Conservation (phyloP, 2,329 filamentous ascomycete genomes). For the Chrysoporthe austroafricana region DNA sequence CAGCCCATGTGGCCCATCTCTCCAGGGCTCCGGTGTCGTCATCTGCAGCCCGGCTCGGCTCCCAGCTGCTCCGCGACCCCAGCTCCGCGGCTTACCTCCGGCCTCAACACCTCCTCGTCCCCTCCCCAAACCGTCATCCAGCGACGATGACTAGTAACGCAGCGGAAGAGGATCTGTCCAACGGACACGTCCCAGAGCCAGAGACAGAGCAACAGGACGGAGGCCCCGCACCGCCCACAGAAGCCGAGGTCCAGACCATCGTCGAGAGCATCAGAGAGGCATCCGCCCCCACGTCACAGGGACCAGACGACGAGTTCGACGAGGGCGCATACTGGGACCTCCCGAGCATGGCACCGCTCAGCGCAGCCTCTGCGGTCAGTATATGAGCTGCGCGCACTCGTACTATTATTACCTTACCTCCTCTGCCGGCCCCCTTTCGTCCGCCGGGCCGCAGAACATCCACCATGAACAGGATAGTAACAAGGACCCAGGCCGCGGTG, state of each 20-base stretch:
- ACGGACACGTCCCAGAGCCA: constrained; percentile 13
- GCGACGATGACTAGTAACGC: constrained; percentile 17
- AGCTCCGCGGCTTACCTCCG: neutral
- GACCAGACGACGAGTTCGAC: constrained; percentile 31
- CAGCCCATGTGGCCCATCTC: too few species aligned
- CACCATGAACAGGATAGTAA: constrained; percentile 33
- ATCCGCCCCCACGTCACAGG: constrained; percentile 18
- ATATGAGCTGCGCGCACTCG: constrained; percentile 9
- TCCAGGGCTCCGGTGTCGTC: neutral
- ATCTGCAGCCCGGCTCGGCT: neutral
- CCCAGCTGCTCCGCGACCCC: neutral
- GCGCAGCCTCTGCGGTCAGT: constrained; percentile 58
- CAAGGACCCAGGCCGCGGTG: constrained; percentile 56
- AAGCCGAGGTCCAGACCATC: constrained; percentile 30
- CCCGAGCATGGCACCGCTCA: constrained; percentile 60
- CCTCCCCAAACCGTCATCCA: neutral
- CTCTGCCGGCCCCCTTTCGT: neutral
- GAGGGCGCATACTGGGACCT: constrained; percentile 61
- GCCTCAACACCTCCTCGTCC: neutral
- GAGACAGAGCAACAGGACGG: constrained; percentile 16
- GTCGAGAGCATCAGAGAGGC: constrained; percentile 32
- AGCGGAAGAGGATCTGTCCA: constrained; percentile 8
- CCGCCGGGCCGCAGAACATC: neutral
- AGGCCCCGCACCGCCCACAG: constrained; percentile 15
- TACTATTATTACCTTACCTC: too few species aligned